Evolutionary conservation across 805 yeast species (phyloP), one percentile per base, ranked within the genome.

Genomic region (Saturnispora besseyi): DNA sequence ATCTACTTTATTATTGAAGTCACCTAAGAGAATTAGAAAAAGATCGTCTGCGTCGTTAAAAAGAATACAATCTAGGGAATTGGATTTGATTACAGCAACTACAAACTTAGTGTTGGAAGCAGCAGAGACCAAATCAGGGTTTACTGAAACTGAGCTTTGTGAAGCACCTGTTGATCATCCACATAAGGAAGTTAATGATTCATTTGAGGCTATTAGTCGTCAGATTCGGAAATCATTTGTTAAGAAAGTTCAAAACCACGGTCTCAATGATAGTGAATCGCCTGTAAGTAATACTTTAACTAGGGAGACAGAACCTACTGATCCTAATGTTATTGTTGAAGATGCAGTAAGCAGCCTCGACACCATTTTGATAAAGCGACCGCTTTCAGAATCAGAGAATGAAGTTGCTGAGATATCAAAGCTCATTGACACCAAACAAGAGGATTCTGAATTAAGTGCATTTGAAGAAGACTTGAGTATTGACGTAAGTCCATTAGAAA

Each of bases 141-240:
- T 21, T 1, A 9, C 24, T 9, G 29, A 26, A 26, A 11, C 40
- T 3, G 12, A 26, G 6, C 6, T 4, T 12, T 26, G 13, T 7
- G n/a, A 40, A 4, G 11, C 10, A 7, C 12, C 9, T 21, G 15
- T 18, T 29, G 44, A 30, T 3, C 30, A n/a, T 10, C 21, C 28
- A 5, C 34, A 5, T n/a, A 44, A 43, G 18, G 22, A 15, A 18
- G 18, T 24, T 10, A 62, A 63, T 45, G 49, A 59, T 28, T 63
- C 67, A 5, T 63, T 63, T 54, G 67, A 63, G 21, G 60, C 57
- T 6, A 62, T 63, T 18, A 62, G 64, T 47, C 55, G 54, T 32
- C 59, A 61, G 30, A 63, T 63, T n/a, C 49, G 67, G 37, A 61
- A 63, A 45, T 63, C 67, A 18, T 55, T 62, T 54, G 64, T 64